Base-by-base conservation (phyloP, 768 basidiomycete species). In the Phanerochaete carnosa region DNA sequence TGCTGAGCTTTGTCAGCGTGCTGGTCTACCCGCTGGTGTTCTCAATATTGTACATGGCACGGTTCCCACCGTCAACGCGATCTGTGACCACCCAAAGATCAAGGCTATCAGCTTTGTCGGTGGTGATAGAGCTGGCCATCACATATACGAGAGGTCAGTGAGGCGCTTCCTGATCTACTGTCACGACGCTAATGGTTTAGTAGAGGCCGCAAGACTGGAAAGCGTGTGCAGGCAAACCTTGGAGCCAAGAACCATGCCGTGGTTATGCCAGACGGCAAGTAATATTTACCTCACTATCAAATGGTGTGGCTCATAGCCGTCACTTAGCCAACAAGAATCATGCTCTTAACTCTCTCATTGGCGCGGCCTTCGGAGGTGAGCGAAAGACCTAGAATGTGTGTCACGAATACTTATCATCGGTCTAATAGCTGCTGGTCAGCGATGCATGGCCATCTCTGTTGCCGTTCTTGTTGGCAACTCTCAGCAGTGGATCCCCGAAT, bases 221-320 rank as follows among this genome's bases (percentile, higher is more conserved):
- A 51, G 54, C 53, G 62, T 12, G 64, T 65, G 3, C 62, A 88
- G 76, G 86, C 88, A 11, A 90, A 90, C 67, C 75, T 98, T 74
- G 96, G 96, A n/a, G 96, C 96, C 29, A 99, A 99, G 79, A 98
- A 96, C 67, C 95, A 96, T 73, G 93, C 88, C 19, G 83, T 96
- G 15, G 72, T 96, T 66, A 94, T 96, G 92, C 90, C 94, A 22
- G 95, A 97, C 74, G 92, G 94, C 95, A 62, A 58, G 80, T 69
- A 23, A 25, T 13, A 12, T 30, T 25, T 16, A 22, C 23, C n/a
- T 29, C 35, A 29, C 43, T 25, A 8, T 19, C 29, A 8, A 57
- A 28, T 26, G 29, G 2, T 35, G 2, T 25, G 6, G 23, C 37
- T 37, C 22, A 37, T n/a, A 19, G n/a, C 25, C 8, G 6, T 32